Percentiles rank a stretch among this genome's conserved stretches.
These are phyloP conservation scores for Kentomonas sorsogonicus DNA, from an alignment of 208 protist genomes.

Conservation along the genomic window DNA sequence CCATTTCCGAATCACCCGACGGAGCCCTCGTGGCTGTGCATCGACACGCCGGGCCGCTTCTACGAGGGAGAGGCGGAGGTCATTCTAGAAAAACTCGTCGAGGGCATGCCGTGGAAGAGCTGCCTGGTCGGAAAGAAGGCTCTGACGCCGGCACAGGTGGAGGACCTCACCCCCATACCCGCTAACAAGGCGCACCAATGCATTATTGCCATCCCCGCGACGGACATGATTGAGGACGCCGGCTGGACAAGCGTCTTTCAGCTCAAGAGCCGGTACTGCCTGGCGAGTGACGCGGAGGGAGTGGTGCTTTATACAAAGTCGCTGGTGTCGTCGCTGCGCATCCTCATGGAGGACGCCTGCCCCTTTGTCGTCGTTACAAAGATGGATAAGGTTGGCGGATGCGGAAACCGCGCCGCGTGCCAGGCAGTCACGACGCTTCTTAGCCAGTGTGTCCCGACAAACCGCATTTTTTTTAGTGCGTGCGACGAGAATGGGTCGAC, in stretches of 20 bases:
- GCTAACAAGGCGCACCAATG: constrained; percentile 65
- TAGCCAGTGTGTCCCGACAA: constrained; percentile 57
- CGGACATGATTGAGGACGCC: constrained; percentile 61
- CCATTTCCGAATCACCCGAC: constrained; percentile 62
- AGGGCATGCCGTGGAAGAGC: constrained; percentile 70
- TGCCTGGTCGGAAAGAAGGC: constrained; percentile 38
- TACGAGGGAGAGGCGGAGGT: constrained; percentile 32
- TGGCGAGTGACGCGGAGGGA: constrained; percentile 32
- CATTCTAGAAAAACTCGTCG: constrained; percentile 43
- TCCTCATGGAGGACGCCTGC: constrained; percentile 46
- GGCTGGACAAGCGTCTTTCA: constrained; percentile 58
- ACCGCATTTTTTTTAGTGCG: constrained; percentile 68
- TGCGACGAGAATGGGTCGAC: constrained; percentile 37
- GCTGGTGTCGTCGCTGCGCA: constrained; percentile 37
- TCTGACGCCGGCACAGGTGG: constrained; percentile 24
- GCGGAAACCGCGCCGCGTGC: constrained; percentile 28
- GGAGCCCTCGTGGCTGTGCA: constrained; percentile 64
- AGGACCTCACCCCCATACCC: constrained; percentile 29
- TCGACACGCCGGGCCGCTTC: constrained; percentile 74
- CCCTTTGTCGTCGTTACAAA: constrained; percentile 74
- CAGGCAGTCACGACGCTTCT: constrained; percentile 35
- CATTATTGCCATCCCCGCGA: constrained; percentile 67
- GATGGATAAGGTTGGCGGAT: constrained; percentile 79
- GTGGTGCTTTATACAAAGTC: constrained; percentile 45
- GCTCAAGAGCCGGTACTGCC: constrained; percentile 37